Evolutionary conservation across 805 yeast species (phyloP).

Genomic region (Zygoascus tannicola): DNA sequence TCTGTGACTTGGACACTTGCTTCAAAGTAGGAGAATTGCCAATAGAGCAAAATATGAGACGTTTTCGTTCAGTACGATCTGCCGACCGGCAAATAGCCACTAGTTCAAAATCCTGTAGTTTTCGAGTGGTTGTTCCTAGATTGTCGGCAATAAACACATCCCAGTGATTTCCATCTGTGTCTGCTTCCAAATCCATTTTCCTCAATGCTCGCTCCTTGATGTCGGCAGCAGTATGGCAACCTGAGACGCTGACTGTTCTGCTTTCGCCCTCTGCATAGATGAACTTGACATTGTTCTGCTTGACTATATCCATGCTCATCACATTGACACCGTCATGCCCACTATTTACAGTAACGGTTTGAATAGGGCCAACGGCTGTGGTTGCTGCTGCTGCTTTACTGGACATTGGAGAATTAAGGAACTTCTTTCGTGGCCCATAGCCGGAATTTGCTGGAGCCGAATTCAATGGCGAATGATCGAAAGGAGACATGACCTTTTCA

Average conservation of each 20-base stretch:
- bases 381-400: not conserved
- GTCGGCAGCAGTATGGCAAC: conserved; percentile 72
- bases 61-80: conserved; percentile 57
- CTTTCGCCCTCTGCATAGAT: conserved; percentile 67
- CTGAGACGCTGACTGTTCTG: conserved; percentile 59
- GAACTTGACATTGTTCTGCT: conserved; percentile 45
- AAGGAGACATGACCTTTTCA: conserved; percentile 15
- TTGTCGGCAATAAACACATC: conserved; percentile 47
- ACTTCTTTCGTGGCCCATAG: not conserved
- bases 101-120: conserved; percentile 67
- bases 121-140: conserved; percentile 37
- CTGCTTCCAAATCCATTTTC: conserved; percentile 28
- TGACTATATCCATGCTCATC: conserved; percentile 29
- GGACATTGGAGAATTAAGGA: not conserved
- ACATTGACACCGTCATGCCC: conserved; percentile 7
- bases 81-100: conserved; percentile 75
- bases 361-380: not conserved
- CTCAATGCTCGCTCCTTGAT: conserved; percentile 62
- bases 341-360: not conserved
- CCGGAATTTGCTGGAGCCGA: not conserved
- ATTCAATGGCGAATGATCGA: conserved; percentile 5
- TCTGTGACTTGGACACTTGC: conserved; percentile 23
- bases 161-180: conserved; percentile 21
- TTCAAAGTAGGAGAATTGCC: conserved; percentile 46
- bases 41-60: conserved; percentile 58